Base-by-base conservation (phyloP, 805 yeast species). In the Priceomyces haplophilus region DNA sequence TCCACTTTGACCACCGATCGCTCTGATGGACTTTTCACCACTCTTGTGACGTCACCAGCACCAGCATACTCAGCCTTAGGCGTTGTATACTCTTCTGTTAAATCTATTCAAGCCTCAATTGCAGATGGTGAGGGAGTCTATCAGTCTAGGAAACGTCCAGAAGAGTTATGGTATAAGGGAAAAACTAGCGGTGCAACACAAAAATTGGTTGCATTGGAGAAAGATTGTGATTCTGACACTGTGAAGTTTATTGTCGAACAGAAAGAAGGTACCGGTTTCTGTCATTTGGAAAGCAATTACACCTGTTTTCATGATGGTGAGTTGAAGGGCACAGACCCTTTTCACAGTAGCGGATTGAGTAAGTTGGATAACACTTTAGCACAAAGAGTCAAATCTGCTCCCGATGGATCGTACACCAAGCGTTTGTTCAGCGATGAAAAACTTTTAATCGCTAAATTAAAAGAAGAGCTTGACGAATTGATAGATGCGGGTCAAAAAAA, bases 161-260 rank as follows among this genome's bases (percentile, higher is more conserved):
- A 88, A 47, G 98, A 95, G 34, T 75, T 93, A 45, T 93, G 99
- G 99, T 85, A 83, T 62, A 93, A 93, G 64, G 99, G 99, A 23
- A 84, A 85, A 43, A 87, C 97, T 1, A 85, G 96, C n/a, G 99
- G 99, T 16, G 95, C 96, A 40, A 87, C 95, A 1, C 99, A 93
- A 67, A 73, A 74, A 51, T 73, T 93, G 37, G 51, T 85, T 18
- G 66, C 73, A 34, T 62, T 93, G 44, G 83, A 80, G 41, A 65
- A 79, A 47, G 99, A 93, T 67, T 93, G 99, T 65, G 99, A 93
- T 65, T 81, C 85, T 36, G 99, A 93, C 62, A 86, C 95, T 49
- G 67, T 93, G 55, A 84, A 87, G 67, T 88, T 91, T 58, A 76
- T 83, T 16, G 99, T 93, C 23, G 82, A 80, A 50, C 97, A 90